Evolutionary conservation across 1,284 basidiomycete genomes (phyloP).

Genomic region (Apiotrichum sp.): DNA sequence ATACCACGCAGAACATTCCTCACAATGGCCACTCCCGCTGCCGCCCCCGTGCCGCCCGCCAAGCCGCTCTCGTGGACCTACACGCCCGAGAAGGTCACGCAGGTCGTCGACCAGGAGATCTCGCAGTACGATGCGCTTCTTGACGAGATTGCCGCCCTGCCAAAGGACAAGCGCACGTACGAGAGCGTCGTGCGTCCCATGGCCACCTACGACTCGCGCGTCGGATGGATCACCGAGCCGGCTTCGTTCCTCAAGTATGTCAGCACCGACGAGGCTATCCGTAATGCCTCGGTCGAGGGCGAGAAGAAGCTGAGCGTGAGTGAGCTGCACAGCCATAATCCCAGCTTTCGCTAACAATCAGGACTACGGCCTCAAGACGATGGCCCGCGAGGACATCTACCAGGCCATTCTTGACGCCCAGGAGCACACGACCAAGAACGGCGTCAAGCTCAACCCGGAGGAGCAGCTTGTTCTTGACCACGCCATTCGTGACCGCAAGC

Average conservation of each 20-base stretch:
- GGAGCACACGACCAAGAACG: constrained; percentile 6
- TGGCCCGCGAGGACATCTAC: constrained; percentile 18
- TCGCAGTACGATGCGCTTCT: constrained; percentile 2
- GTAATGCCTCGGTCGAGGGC: constrained; percentile 12
- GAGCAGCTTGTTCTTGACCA: constrained; percentile 17
- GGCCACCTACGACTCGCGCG: constrained; percentile 5
- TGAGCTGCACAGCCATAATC: neutral
- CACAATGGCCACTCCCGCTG: neutral
- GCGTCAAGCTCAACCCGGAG: constrained; percentile 15
- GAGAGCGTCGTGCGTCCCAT: constrained; percentile 13
- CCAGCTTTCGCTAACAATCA: neutral
- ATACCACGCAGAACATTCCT: neutral
- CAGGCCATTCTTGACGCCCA: constrained; percentile 14
- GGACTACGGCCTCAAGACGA: constrained; percentile 13
- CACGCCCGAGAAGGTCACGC: constrained; percentile 8
- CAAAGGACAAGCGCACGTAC: constrained; percentile 17
- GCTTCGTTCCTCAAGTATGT: constrained; percentile 16
- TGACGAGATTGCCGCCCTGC: constrained; percentile 11
- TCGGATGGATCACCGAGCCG: constrained; percentile 5
- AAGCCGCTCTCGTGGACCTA: constrained; percentile 13
- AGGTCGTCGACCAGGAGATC: constrained; percentile 9
- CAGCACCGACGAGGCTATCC: constrained; percentile 13
- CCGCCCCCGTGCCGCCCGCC: constrained; percentile 15
- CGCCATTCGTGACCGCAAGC: constrained; percentile 16
- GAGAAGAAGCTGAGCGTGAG: constrained; percentile 14